Conservation (phyloP, 306 rosid genomes). For the Cajanus cajan region DNA sequence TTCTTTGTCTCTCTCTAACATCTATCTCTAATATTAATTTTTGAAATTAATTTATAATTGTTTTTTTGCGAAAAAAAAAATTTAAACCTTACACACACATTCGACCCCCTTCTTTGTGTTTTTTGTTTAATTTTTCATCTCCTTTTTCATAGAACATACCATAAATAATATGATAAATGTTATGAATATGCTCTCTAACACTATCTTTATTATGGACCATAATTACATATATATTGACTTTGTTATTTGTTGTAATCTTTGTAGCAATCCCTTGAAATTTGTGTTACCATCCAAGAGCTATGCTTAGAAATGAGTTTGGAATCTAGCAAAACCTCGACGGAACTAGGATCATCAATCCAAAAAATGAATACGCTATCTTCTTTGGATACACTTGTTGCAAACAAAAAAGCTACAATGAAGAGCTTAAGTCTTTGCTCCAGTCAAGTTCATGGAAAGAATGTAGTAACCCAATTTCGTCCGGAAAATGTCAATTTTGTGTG, state of each 20-base stretch:
- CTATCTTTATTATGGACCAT: not conserved
- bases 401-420: conserved; percentile 33
- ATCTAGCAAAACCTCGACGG: conserved; percentile 38
- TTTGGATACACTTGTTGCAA: conserved; percentile 19
- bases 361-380: conserved; percentile 30
- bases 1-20: no score
- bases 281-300: conserved; percentile 31
- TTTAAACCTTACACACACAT: no score
- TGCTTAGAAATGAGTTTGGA: conserved; percentile 45
- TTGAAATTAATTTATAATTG: no score
- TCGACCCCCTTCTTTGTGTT: no score
- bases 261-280: conserved; percentile 31
- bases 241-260: not conserved
- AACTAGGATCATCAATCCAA: conserved; percentile 37
- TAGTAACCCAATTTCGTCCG: no score
- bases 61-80: no score
- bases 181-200: no score
- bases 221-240: not conserved
- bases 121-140: no score
- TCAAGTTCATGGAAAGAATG: conserved; percentile 21
- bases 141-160: no score
- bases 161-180: no score
- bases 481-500: no score
- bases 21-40: no score
- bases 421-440: conserved; percentile 40